These are phyloP conservation scores for Fraxinus quadrangulata DNA, from an alignment of 257 asterid genomes.

Conservation along the genomic window DNA sequence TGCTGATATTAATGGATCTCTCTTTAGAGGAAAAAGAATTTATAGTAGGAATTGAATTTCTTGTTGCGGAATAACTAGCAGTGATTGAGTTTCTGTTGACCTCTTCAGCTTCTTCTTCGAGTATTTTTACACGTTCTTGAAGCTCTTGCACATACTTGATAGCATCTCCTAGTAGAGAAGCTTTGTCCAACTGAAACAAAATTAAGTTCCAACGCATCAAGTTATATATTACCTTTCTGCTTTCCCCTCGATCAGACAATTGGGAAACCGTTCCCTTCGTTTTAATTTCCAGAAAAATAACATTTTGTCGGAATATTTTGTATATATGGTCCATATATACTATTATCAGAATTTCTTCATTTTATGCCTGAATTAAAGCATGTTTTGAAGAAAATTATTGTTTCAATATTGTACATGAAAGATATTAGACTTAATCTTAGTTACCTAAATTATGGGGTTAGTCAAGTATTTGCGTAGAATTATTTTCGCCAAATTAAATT, in stretches of 20 bases:
- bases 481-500: too few species aligned
- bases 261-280: not conserved
- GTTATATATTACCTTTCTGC: not conserved
- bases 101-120: conserved; percentile 12
- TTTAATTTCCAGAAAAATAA: not conserved
- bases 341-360: not conserved
- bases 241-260: not conserved
- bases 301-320: not conserved
- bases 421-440: not conserved
- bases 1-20: not conserved
- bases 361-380: not conserved
- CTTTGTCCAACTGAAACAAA: conserved; percentile 22
- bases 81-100: too few species aligned
- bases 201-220: not conserved
- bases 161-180: conserved; percentile 26
- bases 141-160: conserved; percentile 19
- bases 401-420: too few species aligned
- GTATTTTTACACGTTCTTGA: conserved; percentile 10
- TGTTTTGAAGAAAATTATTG: not conserved
- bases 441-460: not conserved
- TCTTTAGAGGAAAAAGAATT: not conserved
- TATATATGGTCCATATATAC: not conserved
- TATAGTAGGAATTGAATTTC: not conserved
- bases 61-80: not conserved
- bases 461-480: too few species aligned